A percentile compares a stretch with the other conserved stretches of the same genome.
Evolutionary conservation across 148 eudicot genomes (phyloP).

Genomic region (Chenopodium quinoa): DNA sequence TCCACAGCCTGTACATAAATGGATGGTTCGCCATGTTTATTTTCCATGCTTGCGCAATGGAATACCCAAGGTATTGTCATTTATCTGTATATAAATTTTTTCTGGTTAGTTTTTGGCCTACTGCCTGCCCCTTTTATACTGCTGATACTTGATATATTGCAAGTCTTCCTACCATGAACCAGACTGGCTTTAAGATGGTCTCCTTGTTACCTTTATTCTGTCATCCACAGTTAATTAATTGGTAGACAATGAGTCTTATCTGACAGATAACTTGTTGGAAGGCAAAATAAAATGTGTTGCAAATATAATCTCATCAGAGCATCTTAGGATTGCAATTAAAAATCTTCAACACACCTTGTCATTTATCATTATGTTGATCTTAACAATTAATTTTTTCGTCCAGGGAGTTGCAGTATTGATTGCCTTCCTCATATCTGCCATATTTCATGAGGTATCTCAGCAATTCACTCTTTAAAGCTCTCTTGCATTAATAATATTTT

Average conservation of each 20-base stretch:
- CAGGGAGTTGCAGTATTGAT: slow-evolving; percentile 79
- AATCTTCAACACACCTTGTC: background rate
- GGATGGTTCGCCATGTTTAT: slow-evolving; percentile 95
- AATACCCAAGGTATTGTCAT: slow-evolving; percentile 67
- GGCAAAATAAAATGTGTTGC: background rate
- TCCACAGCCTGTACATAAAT: slow-evolving; percentile 89
- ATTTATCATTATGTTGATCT: background rate
- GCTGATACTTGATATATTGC: background rate
- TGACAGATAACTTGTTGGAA: background rate
- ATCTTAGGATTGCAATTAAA: background rate
- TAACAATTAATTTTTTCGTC: slow-evolving; percentile 11
- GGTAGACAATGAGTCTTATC: background rate
- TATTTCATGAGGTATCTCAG: slow-evolving; percentile 84
- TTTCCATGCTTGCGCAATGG: slow-evolving; percentile 89
- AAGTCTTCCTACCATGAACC: background rate
- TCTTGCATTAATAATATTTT: background rate
- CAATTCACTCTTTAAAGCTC: background rate
- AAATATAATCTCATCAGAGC: background rate
- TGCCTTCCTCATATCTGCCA: slow-evolving; percentile 79
- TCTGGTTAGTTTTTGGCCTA: background rate
- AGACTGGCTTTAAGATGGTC: background rate
- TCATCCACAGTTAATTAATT: background rate
- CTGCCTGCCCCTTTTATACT: background rate
- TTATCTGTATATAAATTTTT: background rate
- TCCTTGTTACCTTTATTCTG: background rate